These are phyloP conservation scores for Arthroderma uncinatum DNA, from an alignment of 2,329 filamentous ascomycete genomes.

Conservation along the genomic window DNA sequence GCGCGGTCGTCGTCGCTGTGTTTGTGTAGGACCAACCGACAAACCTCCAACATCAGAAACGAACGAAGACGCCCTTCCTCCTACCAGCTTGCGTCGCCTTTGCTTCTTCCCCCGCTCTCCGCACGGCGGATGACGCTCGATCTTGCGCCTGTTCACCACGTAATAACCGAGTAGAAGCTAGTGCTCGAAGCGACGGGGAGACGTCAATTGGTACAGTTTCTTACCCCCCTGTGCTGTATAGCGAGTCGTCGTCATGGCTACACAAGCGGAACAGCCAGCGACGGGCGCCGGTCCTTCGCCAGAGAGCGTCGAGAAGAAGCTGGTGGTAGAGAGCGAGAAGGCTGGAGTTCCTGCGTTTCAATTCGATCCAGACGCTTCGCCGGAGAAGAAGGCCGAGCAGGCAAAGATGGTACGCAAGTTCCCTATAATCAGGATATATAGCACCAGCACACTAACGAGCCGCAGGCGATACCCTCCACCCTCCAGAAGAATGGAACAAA, in stretches of 20 bases:
- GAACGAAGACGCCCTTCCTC: no score
- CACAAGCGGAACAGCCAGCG: constrained; percentile 49
- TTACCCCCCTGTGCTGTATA: no score
- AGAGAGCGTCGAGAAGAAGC: constrained; percentile 58
- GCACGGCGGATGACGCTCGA: not conserved
- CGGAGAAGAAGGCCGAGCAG: constrained; percentile 74
- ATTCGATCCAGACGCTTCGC: constrained; percentile 75
- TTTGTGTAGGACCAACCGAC: not conserved
- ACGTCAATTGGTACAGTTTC: not conserved
- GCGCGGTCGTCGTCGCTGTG: no score
- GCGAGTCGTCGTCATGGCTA: constrained; percentile 10
- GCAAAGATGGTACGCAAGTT: constrained; percentile 55
- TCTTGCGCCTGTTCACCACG: not conserved
- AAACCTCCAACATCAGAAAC: no score
- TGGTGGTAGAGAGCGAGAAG: constrained; percentile 66
- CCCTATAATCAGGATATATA: not conserved
- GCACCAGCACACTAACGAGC: not conserved
- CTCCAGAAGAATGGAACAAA: constrained; percentile 28
- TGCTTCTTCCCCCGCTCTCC: not conserved
- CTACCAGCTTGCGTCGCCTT: no score
- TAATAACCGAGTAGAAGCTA: not conserved
- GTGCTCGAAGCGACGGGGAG: not conserved
- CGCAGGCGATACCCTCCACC: constrained; percentile 24
- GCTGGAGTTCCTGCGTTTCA: constrained; percentile 70
- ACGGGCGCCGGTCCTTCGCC: constrained; percentile 56